These are phyloP conservation scores for Suhomyces wounanorum DNA, from an alignment of 1,139 yeast species.

Conservation along the genomic window DNA sequence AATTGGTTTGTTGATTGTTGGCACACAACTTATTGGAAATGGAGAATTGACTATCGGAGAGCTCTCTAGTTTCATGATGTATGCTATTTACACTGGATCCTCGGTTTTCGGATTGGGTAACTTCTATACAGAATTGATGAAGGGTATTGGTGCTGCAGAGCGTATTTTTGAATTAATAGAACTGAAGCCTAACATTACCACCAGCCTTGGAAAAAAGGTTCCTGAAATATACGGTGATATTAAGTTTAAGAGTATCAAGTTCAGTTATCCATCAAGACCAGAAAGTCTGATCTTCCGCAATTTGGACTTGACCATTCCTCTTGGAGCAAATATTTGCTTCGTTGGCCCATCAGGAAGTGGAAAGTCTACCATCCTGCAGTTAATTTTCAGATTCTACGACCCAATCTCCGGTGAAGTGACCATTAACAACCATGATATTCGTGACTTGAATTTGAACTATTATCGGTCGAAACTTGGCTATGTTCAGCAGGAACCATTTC, in stretches of 20 bases:
- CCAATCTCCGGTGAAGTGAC: constrained; percentile 66
- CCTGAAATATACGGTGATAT: constrained; percentile 43
- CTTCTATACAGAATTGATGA: constrained; percentile 91
- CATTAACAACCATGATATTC: constrained; percentile 71
- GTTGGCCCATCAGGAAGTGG: constrained; percentile 98
- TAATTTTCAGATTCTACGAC: constrained; percentile 79
- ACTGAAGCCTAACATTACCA: constrained; percentile 65
- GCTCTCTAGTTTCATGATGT: constrained; percentile 88
- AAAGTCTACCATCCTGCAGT: constrained; percentile 84
- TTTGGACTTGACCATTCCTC: constrained; percentile 64
- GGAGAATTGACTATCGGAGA: constrained; percentile 85
- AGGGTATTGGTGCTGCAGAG: constrained; percentile 96
- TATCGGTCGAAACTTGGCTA: constrained; percentile 77
- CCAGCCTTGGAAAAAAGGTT: constrained; percentile 58
- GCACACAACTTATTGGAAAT: constrained; percentile 72
- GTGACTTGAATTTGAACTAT: constrained; percentile 68
- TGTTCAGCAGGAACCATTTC: constrained; percentile 92
- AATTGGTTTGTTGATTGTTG: constrained; percentile 73
- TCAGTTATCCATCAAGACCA: constrained; percentile 87
- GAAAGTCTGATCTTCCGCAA: constrained; percentile 66
- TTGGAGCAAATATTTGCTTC: constrained; percentile 88
- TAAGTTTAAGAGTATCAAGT: constrained; percentile 63
- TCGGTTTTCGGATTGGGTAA: constrained; percentile 89
- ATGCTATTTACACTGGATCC: constrained; percentile 88
- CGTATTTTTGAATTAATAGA: constrained; percentile 87